Evolutionary conservation across 2,329 filamentous ascomycete genomes (phyloP).

Genomic region (Penicillium brevicompactum): DNA sequence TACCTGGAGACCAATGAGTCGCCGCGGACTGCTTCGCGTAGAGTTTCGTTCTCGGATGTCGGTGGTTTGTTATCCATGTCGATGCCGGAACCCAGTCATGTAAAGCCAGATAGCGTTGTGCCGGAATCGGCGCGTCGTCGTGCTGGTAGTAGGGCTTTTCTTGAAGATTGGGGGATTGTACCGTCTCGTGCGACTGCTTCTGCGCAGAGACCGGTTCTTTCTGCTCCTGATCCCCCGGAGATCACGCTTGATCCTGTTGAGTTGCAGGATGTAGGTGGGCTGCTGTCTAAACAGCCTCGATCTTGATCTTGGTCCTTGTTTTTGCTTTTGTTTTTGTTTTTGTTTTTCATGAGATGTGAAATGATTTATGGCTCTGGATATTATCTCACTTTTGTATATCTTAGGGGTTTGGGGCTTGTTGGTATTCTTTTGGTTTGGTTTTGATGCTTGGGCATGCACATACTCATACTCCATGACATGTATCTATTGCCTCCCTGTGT

Average conservation of each 20-base stretch:
- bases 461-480: background rate
- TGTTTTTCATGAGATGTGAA: background rate
- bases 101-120: constrained; percentile 1
- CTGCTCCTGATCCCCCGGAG: constrained; percentile 14
- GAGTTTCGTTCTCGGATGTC: constrained; percentile 82
- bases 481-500: background rate
- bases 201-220: no score
- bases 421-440: no score
- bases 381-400: background rate
- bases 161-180: constrained; percentile 38
- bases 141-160: constrained; percentile 31
- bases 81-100: background rate
- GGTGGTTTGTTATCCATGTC: constrained; percentile 68
- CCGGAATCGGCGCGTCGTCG: constrained; percentile 7
- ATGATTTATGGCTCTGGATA: background rate
- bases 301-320: background rate
- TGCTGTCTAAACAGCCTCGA: constrained; percentile 29
- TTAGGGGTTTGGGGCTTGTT: background rate
- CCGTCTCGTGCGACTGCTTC: background rate
- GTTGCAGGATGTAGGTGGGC: constrained; percentile 48
- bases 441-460: no score
- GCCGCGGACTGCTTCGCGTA: constrained; percentile 47
- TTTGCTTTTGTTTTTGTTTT: no score
- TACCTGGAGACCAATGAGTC: constrained; percentile 35
- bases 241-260: constrained; percentile 28